Evolutionary conservation across 345 rosid species (phyloP).

Genomic region (Schrenkiella parvula): DNA sequence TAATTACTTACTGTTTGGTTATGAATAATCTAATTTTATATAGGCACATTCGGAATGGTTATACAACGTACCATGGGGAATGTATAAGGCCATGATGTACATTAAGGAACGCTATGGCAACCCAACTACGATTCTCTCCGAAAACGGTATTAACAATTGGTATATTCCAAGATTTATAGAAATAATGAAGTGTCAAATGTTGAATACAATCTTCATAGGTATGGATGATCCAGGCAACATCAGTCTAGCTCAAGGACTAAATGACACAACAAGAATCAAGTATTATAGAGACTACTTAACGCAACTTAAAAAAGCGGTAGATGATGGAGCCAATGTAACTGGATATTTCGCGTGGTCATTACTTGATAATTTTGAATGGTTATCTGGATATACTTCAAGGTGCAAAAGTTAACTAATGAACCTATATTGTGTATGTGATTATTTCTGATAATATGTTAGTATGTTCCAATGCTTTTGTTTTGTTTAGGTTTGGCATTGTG

Average conservation of each 20-base stretch:
- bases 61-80: constrained; percentile 94
- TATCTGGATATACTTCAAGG: constrained; percentile 84
- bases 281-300: constrained; percentile 68
- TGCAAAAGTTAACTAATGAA: background rate
- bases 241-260: constrained; percentile 58
- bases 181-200: background rate
- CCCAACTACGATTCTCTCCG: constrained; percentile 74
- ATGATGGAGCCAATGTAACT: constrained; percentile 73
- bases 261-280: constrained; percentile 72
- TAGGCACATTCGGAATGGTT: constrained; percentile 90
- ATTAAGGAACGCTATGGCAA: constrained; percentile 87
- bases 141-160: constrained; percentile 55
- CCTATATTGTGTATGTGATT: background rate
- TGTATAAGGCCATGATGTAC: constrained; percentile 85
- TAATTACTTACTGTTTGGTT: background rate
- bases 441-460: background rate
- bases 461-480: background rate
- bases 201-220: constrained; percentile 37
- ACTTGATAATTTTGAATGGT: constrained; percentile 97
- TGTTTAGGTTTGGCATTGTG: constrained; percentile 68
- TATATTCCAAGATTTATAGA: background rate
- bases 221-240: constrained; percentile 93
- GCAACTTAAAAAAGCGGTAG: constrained; percentile 75
- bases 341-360: constrained; percentile 98
- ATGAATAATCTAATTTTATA: constrained; percentile 1